phyloP scores from a whole-genome alignment of 2,329 filamentous ascomycete species.

The Thielaviopsis cerberus region DNA sequence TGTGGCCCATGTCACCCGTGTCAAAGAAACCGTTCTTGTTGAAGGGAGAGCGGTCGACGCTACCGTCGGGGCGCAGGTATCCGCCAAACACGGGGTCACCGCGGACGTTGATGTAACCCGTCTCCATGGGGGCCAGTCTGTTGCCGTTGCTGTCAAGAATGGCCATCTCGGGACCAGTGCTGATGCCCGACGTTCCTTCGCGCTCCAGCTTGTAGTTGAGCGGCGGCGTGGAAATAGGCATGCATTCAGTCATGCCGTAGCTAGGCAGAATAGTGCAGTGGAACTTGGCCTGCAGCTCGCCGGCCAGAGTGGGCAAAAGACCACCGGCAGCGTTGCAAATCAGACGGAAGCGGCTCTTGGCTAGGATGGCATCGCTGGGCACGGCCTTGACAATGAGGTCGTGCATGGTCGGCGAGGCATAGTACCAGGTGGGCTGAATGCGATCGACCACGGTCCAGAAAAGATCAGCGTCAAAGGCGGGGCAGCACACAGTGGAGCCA shows the following conservation, averaged over 20 bases:
- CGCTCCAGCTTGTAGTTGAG: constrained; percentile 32
- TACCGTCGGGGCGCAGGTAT: constrained; percentile 26
- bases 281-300: constrained; percentile 30
- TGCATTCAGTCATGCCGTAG: constrained; percentile 43
- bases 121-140: constrained; percentile 16
- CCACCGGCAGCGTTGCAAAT: constrained; percentile 37
- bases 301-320: constrained; percentile 31
- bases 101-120: constrained; percentile 31
- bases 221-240: constrained; percentile 38
- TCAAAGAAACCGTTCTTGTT: constrained; percentile 33
- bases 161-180: constrained; percentile 31
- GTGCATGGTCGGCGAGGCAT: constrained; percentile 39
- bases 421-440: constrained; percentile 35
- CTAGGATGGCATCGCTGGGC: constrained; percentile 20
- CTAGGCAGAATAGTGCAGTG: constrained; percentile 33
- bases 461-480: constrained; percentile 33
- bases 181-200: constrained; percentile 33
- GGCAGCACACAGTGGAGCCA: constrained; percentile 34
- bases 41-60: constrained; percentile 27
- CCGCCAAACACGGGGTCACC: constrained; percentile 33
- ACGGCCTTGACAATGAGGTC: constrained; percentile 32
- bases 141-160: constrained; percentile 27
- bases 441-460: constrained; percentile 37
- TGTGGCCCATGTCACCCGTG: constrained; percentile 34
- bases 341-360: constrained; percentile 28